A percentile compares a stretch with the other conserved stretches of the same genome.
These are phyloP conservation scores for Epichloe gansuensis DNA, from an alignment of 2,329 filamentous ascomycete genomes.

Conservation along the genomic window DNA sequence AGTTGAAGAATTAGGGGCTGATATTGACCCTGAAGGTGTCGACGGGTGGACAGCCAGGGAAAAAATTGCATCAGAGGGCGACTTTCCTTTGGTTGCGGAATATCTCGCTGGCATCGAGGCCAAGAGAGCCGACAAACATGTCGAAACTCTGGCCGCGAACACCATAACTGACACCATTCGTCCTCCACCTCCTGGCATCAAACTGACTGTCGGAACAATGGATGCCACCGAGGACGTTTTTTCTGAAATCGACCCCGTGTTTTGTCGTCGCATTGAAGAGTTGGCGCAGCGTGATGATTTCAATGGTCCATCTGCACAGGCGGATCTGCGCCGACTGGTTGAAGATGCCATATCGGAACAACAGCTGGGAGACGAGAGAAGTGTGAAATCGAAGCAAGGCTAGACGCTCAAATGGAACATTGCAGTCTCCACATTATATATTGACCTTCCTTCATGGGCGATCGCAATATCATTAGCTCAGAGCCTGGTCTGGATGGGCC, in stretches of 20 bases:
- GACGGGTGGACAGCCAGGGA: conserved; percentile 73
- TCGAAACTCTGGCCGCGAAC: conserved; percentile 17
- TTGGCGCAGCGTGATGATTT: conserved; percentile 76
- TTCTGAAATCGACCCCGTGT: conserved; percentile 63
- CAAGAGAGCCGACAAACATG: conserved; percentile 13
- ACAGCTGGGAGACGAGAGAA: conserved; percentile 48
- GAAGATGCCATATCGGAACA: conserved; percentile 65
- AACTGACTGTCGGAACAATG: conserved; percentile 66
- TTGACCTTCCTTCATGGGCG: conserved; percentile 34
- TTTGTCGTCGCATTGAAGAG: conserved; percentile 77
- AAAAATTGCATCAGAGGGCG: conserved; percentile 65
- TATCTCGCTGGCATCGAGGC: conserved; percentile 43
- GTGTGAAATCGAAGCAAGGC: conserved; percentile 47
- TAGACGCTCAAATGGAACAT: conserved; percentile 30
- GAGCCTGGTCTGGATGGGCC: conserved; percentile 29
- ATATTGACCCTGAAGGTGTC: conserved; percentile 50
- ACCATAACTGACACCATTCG: conserved; percentile 33
- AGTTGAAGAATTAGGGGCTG: conserved; percentile 68
- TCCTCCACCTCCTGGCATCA: conserved; percentile 60
- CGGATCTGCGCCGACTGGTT: conserved; percentile 63
- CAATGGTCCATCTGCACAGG: conserved; percentile 66
- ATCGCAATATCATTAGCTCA: conserved; percentile 42
- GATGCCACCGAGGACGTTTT: conserved; percentile 45
- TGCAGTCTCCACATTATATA: conserved; percentile 50
- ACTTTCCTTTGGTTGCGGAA: conserved; percentile 60